phyloP scores from a whole-genome alignment of 352 stramenopile species.

The Phytophthora uliginosa region DNA sequence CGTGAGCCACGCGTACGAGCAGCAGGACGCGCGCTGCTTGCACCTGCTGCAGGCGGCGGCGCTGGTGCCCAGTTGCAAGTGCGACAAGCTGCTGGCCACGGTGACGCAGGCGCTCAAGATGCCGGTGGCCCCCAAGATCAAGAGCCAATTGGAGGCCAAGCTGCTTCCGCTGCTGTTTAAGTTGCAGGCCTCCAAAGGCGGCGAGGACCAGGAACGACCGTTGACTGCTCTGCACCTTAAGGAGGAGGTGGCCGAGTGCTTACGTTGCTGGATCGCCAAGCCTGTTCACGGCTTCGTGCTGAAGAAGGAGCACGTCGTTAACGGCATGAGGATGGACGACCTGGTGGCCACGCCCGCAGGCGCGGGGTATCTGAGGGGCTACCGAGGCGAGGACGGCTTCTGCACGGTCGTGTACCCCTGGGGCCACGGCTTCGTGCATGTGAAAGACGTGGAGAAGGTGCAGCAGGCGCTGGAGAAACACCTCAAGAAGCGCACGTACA shows the following conservation, averaged over 20 bases:
- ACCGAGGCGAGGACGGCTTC: constrained; percentile 62
- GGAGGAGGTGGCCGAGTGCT: constrained; percentile 70
- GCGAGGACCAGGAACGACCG: constrained; percentile 25
- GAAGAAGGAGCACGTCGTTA: constrained; percentile 76
- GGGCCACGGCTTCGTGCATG: constrained; percentile 78
- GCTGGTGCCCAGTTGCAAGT: constrained; percentile 68
- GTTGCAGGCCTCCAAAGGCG: constrained; percentile 13
- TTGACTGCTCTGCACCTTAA: constrained; percentile 74
- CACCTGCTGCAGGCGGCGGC: constrained; percentile 74
- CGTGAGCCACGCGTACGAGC: constrained; percentile 58
- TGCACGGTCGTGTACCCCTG: constrained; percentile 81
- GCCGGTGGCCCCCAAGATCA: constrained; percentile 38
- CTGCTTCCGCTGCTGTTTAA: constrained; percentile 37
- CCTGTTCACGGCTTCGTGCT: constrained; percentile 76
- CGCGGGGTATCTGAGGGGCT: constrained; percentile 69
- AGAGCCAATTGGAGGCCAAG: constrained; percentile 45
- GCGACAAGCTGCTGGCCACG: constrained; percentile 58
- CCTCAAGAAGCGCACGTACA: constrained; percentile 56
- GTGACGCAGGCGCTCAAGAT: constrained; percentile 63
- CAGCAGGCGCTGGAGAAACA: constrained; percentile 44
- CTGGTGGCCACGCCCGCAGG: constrained; percentile 71
- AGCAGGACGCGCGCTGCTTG: constrained; percentile 76
- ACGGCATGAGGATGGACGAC: constrained; percentile 69
- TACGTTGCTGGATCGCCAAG: constrained; percentile 78
- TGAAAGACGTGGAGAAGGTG: constrained; percentile 61